Conservation (phyloP, 2,329 filamentous ascomycete species). For the Venturia asperata region DNA sequence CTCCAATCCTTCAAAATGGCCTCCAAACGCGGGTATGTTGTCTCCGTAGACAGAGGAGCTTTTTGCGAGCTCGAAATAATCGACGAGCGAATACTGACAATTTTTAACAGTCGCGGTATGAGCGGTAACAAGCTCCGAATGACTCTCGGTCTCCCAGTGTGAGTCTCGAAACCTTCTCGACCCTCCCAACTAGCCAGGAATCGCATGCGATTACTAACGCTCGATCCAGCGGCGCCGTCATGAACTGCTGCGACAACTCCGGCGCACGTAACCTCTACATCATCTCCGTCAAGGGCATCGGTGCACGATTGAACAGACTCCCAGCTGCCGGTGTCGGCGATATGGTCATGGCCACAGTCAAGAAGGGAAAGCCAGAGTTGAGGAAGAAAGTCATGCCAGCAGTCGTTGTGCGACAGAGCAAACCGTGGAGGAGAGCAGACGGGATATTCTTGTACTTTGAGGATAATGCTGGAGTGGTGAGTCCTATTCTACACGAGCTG, state of each 20-base stretch:
- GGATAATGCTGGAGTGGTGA: conserved; percentile 98
- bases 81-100: conserved; percentile 25
- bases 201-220: background rate
- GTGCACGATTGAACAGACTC: conserved; percentile 94
- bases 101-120: conserved; percentile 58
- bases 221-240: conserved; percentile 76
- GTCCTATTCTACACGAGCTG: conserved; percentile 36
- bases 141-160: conserved; percentile 99
- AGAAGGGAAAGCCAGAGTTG: conserved; percentile 99
- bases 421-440: conserved; percentile 98
- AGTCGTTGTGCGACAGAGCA: conserved; percentile 96
- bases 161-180: conserved; percentile 46
- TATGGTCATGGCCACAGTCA: conserved; percentile 99
- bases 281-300: conserved; percentile 98
- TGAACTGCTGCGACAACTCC: conserved; percentile 99
- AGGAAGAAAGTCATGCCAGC: conserved; percentile 99
- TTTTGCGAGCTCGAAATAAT: conserved; percentile 14
- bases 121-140: conserved; percentile 99
- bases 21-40: conserved; percentile 34
- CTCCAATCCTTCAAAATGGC: conserved; percentile 31
- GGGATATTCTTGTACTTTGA: conserved; percentile 99
- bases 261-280: conserved; percentile 99
- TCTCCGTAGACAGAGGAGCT: background rate
- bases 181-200: background rate
- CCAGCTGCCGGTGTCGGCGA: conserved; percentile 96